Conservation (phyloP, 2,329 filamentous ascomycete genomes). For the Calonectria leucothoes region DNA sequence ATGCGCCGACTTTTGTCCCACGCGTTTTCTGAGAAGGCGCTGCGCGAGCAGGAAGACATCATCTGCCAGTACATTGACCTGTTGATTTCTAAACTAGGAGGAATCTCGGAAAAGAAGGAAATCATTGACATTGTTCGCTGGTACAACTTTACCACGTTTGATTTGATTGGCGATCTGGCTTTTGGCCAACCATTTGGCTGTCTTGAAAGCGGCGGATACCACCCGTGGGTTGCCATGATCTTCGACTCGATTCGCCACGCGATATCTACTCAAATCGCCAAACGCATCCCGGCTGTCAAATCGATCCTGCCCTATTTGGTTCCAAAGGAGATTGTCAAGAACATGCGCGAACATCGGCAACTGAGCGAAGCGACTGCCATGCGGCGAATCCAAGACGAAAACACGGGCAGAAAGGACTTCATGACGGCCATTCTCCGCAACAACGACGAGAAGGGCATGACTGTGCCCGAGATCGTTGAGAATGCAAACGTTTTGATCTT, state of each 20-base stretch:
- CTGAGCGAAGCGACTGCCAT: background rate
- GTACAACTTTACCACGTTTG: constrained; percentile 1
- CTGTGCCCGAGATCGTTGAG: background rate
- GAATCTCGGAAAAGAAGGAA: background rate
- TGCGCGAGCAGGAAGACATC: background rate
- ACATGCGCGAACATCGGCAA: background rate
- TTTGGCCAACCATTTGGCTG: background rate
- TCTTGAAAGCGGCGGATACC: background rate
- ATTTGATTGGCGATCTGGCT: background rate
- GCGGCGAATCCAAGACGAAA: background rate
- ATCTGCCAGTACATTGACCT: background rate
- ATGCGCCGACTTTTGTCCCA: background rate
- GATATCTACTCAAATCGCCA: background rate
- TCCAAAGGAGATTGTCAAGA: background rate
- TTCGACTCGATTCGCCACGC: background rate
- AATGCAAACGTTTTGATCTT: background rate
- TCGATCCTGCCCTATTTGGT: background rate
- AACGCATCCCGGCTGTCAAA: background rate
- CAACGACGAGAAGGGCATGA: background rate
- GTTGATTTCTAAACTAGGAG: background rate
- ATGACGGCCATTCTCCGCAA: background rate
- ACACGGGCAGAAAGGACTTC: background rate
- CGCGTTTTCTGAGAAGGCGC: background rate
- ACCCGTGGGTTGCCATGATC: background rate
- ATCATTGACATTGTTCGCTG: background rate